Evolutionary conservation across 805 yeast species (phyloP), one percentile per base, ranked within the genome.

Genomic region (Metschnikowia matae): DNA sequence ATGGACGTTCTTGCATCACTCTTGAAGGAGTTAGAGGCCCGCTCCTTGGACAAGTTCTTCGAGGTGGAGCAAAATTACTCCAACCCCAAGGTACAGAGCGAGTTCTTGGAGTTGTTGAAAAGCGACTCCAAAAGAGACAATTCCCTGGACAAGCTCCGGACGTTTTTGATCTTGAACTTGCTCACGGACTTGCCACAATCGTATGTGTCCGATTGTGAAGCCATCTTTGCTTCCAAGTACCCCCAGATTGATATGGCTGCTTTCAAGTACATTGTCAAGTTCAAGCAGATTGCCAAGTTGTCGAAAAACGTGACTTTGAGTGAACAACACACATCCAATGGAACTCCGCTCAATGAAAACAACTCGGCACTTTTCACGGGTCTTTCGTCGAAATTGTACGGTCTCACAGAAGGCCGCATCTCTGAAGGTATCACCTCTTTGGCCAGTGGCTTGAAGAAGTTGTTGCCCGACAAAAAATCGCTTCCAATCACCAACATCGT

Each of bases 1-100:
- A 92, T 94, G 96, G 90, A 89, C 61, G 91, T 94, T 23, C 81
- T 95, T 54, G 88, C 97, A 8, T 81, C 90, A 17, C 73, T 94
- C 47, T 78, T 94, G 52, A 83, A 84, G 62, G 89, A 90, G 57
- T 75, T 94, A 53, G 94, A 92, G 61, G 83, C 85, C n/a, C 86
- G 92, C 56, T 84, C 85, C 15, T 76, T 94, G 58, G 99, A 95
- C 62, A 83, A 90, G 49, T 87, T 91, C 59, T 94, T 92, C 66
- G 98, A 94, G 69, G 83, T 94, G 53, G 99, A 94, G 70, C 97
- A 92, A 64, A 85, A 83, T 55, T 80, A 83, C 49, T 78, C 74
- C 51, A 85, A 85, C 67, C 77, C 82, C 14, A 80, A 72, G 75
- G 78, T 73, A 15, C 80, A 77, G 68, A 74, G 65, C 47, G 81